phyloP scores from a whole-genome alignment of 2,329 filamentous ascomycete species.

The Curvularia sp. region DNA sequence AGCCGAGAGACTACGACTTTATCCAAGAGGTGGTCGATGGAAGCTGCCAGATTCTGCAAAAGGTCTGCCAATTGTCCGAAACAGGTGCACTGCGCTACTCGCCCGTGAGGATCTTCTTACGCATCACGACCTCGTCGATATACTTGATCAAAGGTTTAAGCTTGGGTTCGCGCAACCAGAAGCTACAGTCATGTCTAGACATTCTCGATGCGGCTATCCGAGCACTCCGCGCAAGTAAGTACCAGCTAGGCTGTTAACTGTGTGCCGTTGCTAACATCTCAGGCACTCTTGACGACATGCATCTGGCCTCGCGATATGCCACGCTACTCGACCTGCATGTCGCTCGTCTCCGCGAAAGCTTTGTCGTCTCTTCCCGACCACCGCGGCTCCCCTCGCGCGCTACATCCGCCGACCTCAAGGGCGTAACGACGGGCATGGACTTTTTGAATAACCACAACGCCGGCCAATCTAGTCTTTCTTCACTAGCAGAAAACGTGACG shows the following conservation, averaged over 20 bases:
- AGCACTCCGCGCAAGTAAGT: slow-evolving; percentile 55
- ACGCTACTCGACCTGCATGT: slow-evolving; percentile 56
- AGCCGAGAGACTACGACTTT: slow-evolving; percentile 62
- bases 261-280: slow-evolving; percentile 12
- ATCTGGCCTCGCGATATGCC: slow-evolving; percentile 60
- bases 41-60: slow-evolving; percentile 60
- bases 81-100: slow-evolving; percentile 58
- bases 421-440: slow-evolving; percentile 44
- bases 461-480: slow-evolving; percentile 46
- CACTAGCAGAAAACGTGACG: slow-evolving; percentile 45
- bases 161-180: slow-evolving; percentile 58
- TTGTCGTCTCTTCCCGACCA: slow-evolving; percentile 48
- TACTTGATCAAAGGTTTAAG: slow-evolving; percentile 62
- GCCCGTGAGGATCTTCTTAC: slow-evolving; percentile 62
- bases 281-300: slow-evolving; percentile 60
- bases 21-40: slow-evolving; percentile 65
- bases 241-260: background rate
- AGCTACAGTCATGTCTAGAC: slow-evolving; percentile 58
- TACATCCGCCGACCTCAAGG: slow-evolving; percentile 39
- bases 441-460: slow-evolving; percentile 49
- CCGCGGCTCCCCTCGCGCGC: slow-evolving; percentile 45
- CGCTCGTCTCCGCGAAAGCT: slow-evolving; percentile 47
- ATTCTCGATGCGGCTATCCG: slow-evolving; percentile 58
- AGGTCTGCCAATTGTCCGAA: slow-evolving; percentile 58
- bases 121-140: slow-evolving; percentile 63